phyloP scores from a whole-genome alignment of 106 monocot species.

The Dioscorea zingiberensis region DNA sequence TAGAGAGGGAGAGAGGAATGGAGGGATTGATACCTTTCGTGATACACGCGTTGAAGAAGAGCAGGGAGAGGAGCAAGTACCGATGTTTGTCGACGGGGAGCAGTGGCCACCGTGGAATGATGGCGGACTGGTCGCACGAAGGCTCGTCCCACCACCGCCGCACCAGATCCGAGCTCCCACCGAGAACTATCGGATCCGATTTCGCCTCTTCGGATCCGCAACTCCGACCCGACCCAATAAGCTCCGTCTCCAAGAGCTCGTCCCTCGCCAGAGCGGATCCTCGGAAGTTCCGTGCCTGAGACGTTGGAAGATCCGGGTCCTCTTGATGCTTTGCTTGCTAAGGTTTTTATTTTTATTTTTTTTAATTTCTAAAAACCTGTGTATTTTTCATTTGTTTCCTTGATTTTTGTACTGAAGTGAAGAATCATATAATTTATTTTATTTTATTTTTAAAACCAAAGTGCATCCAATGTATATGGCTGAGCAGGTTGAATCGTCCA shows the following conservation, averaged over 20 bases:
- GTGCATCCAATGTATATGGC: too few species aligned
- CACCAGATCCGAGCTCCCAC: conserved; percentile 18
- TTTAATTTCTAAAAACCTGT: too few species aligned
- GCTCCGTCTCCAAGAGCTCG: conserved; percentile 14
- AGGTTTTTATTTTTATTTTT: too few species aligned
- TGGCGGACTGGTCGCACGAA: background rate
- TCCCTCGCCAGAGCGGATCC: too few species aligned
- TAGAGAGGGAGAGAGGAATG: conserved; percentile 15
- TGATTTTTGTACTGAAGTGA: too few species aligned
- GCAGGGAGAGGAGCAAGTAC: conserved; percentile 23
- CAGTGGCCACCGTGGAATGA: conserved; percentile 5
- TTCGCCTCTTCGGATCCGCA: conserved; percentile 5
- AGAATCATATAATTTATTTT: too few species aligned
- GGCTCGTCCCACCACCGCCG: conserved; percentile 13
- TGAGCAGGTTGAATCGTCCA: too few species aligned
- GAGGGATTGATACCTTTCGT: conserved; percentile 60
- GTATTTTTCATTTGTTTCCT: too few species aligned
- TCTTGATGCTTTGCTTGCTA: too few species aligned
- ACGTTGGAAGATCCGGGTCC: too few species aligned
- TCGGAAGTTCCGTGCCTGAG: too few species aligned
- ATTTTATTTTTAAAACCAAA: too few species aligned
- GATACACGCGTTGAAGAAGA: conserved; percentile 60
- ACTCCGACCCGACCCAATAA: background rate
- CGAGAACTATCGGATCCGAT: background rate
- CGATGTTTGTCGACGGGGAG: conserved; percentile 15